These are phyloP conservation scores for Urochloa ruziziensis DNA, from an alignment of 176 grass and related monocot species.

Conservation along the genomic window DNA sequence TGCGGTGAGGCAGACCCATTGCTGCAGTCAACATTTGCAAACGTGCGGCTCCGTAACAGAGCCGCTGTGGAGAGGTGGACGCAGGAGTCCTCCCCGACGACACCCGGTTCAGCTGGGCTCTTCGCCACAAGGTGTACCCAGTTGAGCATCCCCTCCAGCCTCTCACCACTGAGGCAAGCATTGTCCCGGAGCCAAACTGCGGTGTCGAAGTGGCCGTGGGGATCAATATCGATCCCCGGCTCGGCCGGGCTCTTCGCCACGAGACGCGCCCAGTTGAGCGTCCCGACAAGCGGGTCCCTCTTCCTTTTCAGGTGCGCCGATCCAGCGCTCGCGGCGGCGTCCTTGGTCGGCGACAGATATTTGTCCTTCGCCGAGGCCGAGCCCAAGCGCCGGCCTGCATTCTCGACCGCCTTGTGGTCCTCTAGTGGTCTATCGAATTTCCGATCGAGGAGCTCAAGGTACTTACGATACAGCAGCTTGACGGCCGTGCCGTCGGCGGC, in stretches of 20 bases:
- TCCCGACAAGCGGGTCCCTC: neutral
- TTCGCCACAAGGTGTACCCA: neutral
- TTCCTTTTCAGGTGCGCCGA: conserved; percentile 35
- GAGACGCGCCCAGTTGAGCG: conserved; percentile 30
- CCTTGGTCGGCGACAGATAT: neutral
- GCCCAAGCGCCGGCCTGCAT: neutral
- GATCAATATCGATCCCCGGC: neutral
- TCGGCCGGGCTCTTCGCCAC: conserved; percentile 41
- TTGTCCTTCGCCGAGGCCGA: conserved; percentile 20
- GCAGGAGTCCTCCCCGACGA: neutral
- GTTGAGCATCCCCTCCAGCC: neutral
- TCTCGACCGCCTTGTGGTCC: neutral
- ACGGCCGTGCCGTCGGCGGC: neutral
- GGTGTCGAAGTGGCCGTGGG: neutral
- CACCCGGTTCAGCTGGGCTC: neutral
- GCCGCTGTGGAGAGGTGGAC: neutral
- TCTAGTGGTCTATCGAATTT: neutral
- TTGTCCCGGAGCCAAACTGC: neutral
- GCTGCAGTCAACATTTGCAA: neutral
- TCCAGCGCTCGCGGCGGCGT: neutral
- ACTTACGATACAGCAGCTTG: conserved; percentile 37
- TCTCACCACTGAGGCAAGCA: neutral
- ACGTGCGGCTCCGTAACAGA: neutral
- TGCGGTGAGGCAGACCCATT: conserved; percentile 12
- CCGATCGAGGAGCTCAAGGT: conserved; percentile 32